Evolutionary conservation across 2,329 filamentous ascomycete species (phyloP).

Genomic region (Alternaria triticimaculans): DNA sequence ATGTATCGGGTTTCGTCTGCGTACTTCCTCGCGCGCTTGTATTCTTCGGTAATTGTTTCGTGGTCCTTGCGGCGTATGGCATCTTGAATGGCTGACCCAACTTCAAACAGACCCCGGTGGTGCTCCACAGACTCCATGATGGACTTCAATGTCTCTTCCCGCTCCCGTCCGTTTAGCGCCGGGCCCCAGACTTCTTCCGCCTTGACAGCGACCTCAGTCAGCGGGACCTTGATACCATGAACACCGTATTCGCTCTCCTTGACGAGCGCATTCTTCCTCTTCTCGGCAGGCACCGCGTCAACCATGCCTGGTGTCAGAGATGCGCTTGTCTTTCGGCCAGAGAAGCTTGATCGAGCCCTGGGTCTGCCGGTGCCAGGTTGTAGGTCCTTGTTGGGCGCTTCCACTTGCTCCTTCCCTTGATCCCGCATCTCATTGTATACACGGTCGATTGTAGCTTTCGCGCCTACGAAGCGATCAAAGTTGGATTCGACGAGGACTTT

Average conservation of each 20-base stretch:
- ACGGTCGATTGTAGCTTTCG: conserved; percentile 97
- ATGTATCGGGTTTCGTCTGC: conserved; percentile 78
- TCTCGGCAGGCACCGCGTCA: conserved; percentile 54
- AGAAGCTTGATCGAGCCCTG: conserved; percentile 67
- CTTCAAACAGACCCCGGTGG: conserved; percentile 81
- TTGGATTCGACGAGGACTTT: conserved; percentile 97
- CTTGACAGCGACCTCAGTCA: conserved; percentile 89
- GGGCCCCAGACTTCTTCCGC: conserved; percentile 98
- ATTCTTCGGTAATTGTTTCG: conserved; percentile 85
- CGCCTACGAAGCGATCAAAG: conserved; percentile 96
- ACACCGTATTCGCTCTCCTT: conserved; percentile 74
- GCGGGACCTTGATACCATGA: conserved; percentile 75
- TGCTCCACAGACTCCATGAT: conserved; percentile 78
- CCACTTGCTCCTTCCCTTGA: conserved; percentile 64
- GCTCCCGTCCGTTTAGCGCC: conserved; percentile 86
- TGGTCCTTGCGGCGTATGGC: conserved; percentile 92
- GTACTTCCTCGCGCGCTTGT: conserved; percentile 80
- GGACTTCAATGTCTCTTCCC: conserved; percentile 83
- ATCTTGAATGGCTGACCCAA: conserved; percentile 77
- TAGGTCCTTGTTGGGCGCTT: conserved; percentile 38
- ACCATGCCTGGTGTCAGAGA: conserved; percentile 36
- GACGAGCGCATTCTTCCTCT: conserved; percentile 85
- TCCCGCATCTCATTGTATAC: conserved; percentile 95
- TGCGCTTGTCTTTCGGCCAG: conserved; percentile 55
- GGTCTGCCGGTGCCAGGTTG: conserved; percentile 72